Evolutionary conservation across 192 early-diverging fungal genomes (phyloP), one percentile per base, ranked within the genome.

Genomic region (Haplosporangium gracile): DNA sequence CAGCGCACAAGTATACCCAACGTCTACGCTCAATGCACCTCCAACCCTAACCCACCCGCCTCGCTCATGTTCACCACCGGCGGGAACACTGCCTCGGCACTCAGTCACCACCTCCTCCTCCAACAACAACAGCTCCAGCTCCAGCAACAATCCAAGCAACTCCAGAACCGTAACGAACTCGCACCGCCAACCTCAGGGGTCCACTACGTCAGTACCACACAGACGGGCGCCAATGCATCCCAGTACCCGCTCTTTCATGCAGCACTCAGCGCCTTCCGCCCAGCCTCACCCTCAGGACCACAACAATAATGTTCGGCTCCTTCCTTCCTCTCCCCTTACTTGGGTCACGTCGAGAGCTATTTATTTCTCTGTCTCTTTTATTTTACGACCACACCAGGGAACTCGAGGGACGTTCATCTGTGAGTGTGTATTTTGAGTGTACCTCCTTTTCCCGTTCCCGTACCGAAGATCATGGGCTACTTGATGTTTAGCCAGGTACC

Each of bases 1-100:
- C 83, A 85, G 39, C 83, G 83, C 34, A 85, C 78, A 57, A 76
- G 74, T 76, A 80, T 79, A 71, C 83, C 83, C 47, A 85, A 85
- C 70, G 73, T 85, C 45, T 85, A 85, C 57, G 83, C 78, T 29
- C 83, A 85, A 43, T 85, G 83, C 47, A 72, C 83, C 22, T 75
- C 83, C 36, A 85, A 85, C 38, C 83, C 83, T 10, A 85, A 85
- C 47, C 83, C 83, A 20, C 83, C 83, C 29, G 68, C 71, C 5
- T 80, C 83, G 4, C 68, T 80, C 70, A 80, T 85, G 74, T 85
- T 85, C 78, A 75, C 75, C 42, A 63, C 72, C 2, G 74, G 75
- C n/a, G 74, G 75, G 2, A 85, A 74, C 38, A 45, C 68, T 32
- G 68, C 77, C 76, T 83, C 81, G 36, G 81, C 78, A 26, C 70